phyloP scores from a whole-genome alignment of 805 yeast genomes.

The Saccharomycopsis microspora region DNA sequence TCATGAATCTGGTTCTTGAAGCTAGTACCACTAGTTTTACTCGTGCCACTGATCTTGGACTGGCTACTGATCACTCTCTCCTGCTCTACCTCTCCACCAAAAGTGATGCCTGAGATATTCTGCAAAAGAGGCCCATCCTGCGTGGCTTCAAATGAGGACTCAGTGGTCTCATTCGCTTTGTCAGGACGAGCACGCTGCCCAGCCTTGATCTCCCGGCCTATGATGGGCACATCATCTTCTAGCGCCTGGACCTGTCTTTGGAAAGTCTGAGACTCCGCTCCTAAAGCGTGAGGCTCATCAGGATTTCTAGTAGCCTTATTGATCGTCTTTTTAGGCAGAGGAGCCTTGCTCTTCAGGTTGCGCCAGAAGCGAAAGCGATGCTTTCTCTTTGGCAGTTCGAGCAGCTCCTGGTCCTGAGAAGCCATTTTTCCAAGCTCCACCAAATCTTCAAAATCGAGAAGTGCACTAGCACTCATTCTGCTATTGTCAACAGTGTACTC shows the following conservation, averaged over 20 bases:
- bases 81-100: neutral
- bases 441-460: constrained; percentile 5
- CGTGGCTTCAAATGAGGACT: neutral
- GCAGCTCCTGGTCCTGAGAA: neutral
- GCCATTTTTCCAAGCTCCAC: constrained; percentile 1
- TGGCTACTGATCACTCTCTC: neutral
- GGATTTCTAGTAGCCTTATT: neutral
- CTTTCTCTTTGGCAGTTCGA: constrained; percentile 1
- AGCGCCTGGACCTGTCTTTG: neutral
- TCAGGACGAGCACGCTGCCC: neutral
- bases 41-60: neutral
- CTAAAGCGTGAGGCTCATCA: neutral
- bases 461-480: constrained; percentile 6
- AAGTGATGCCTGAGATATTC: neutral
- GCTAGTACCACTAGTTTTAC: neutral
- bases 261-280: no score
- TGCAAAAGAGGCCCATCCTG: neutral
- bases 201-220: neutral
- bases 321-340: neutral
- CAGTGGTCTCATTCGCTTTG: neutral
- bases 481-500: constrained; percentile 1
- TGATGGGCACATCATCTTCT: neutral
- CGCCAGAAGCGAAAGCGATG: constrained; percentile 11
- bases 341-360: constrained; percentile 1
- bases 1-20: constrained; percentile 5